A percentile compares a stretch with the other conserved stretches of the same genome.
These are phyloP conservation scores for Gracilaria gracilis DNA, from an alignment of 23 red algal species.

Conservation along the genomic window DNA sequence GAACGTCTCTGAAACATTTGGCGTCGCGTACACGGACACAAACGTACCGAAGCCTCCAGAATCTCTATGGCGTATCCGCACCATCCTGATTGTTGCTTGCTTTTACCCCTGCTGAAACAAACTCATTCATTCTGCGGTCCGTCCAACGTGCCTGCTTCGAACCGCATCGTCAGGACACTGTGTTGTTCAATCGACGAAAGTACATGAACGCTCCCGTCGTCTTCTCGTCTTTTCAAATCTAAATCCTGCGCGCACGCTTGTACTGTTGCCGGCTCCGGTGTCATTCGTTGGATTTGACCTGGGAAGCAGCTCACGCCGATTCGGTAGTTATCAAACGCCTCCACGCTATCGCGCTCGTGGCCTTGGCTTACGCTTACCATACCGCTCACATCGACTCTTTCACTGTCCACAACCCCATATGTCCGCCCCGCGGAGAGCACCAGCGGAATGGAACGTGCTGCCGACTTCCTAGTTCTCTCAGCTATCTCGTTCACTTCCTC, in stretches of 20 bases:
- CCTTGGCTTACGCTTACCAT: neutral
- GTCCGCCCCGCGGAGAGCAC: slow-evolving; percentile 25
- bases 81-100: neutral
- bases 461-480: neutral
- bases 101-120: neutral
- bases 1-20: neutral
- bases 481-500: slow-evolving; percentile 6
- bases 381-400: slow-evolving; percentile 2
- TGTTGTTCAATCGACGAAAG: slow-evolving; percentile 31
- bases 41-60: neutral
- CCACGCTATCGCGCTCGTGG: neutral
- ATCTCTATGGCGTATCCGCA: neutral
- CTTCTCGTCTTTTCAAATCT: neutral
- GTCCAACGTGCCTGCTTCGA: neutral
- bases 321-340: slow-evolving; percentile 39
- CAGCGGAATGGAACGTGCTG: slow-evolving; percentile 1
- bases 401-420: slow-evolving; percentile 21
- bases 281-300: slow-evolving; percentile 19
- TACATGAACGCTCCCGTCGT: neutral
- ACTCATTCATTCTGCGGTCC: neutral
- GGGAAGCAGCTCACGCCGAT: slow-evolving; percentile 40
- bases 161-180: neutral
- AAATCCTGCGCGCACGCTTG: neutral
- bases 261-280: slow-evolving; percentile 20
- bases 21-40: neutral